These are phyloP conservation scores for Meyerozyma guilliermondii DNA, from an alignment of 1,139 yeast species.

Conservation along the genomic window DNA sequence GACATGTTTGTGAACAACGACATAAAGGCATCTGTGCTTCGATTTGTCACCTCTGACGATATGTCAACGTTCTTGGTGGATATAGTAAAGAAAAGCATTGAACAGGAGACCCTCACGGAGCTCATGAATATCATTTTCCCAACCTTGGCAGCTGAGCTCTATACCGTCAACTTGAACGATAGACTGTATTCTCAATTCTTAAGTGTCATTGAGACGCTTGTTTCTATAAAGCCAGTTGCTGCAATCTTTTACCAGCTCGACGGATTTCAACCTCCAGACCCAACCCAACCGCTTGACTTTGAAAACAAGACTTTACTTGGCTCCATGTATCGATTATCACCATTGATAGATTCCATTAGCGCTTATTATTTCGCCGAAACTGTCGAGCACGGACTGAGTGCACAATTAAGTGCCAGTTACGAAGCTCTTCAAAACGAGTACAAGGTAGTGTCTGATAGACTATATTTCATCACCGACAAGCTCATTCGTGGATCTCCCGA, in stretches of 20 bases:
- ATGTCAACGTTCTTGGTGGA: slow-evolving; percentile 54
- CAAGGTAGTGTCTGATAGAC: slow-evolving; percentile 48
- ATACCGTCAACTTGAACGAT: slow-evolving; percentile 35
- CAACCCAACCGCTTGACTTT: slow-evolving; percentile 42
- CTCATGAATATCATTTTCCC: slow-evolving; percentile 56
- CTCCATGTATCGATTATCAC: slow-evolving; percentile 71
- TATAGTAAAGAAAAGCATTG: slow-evolving; percentile 52
- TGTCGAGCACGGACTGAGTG: slow-evolving; percentile 30
- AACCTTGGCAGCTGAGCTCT: slow-evolving; percentile 27
- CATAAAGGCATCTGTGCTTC: slow-evolving; percentile 21
- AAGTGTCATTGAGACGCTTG: slow-evolving; percentile 53
- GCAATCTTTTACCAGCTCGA: slow-evolving; percentile 52
- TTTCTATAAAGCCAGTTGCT: slow-evolving; percentile 61
- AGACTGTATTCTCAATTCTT: slow-evolving; percentile 48
- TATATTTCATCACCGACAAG: slow-evolving; percentile 66
- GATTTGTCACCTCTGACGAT: slow-evolving; percentile 25
- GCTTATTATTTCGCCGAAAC: slow-evolving; percentile 43
- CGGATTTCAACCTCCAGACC: slow-evolving; percentile 45
- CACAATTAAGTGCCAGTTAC: slow-evolving; percentile 43
- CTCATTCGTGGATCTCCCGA: slow-evolving; percentile 70
- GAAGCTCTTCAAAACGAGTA: slow-evolving; percentile 60
- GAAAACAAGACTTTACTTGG: slow-evolving; percentile 70
- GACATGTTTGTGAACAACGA: slow-evolving; percentile 54
- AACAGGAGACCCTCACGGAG: slow-evolving; percentile 62
- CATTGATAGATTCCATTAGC: slow-evolving; percentile 46